Evolutionary conservation across 139 green algal genomes (phyloP).

Genomic region (Chlamydomonas sp.): DNA sequence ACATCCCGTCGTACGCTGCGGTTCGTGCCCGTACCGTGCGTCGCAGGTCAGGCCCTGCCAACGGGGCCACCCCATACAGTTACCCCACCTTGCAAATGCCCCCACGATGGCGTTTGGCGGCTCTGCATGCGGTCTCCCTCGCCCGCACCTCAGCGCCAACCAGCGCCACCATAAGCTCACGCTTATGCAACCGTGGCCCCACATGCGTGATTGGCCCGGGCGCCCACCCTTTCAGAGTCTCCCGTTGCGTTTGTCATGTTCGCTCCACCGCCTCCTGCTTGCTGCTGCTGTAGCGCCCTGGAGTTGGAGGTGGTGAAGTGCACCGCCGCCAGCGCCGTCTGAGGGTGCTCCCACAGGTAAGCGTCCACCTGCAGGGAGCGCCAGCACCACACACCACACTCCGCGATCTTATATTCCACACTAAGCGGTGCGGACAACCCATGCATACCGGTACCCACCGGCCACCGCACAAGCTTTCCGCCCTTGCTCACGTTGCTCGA

Average conservation of each 20-base stretch:
- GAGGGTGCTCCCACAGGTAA: constrained; percentile 42
- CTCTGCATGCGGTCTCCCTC: no score
- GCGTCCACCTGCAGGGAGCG: constrained; percentile 40
- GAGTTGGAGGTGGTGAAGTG: constrained; percentile 30
- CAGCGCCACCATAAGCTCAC: no score
- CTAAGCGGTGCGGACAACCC: neutral
- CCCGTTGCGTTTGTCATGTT: no score
- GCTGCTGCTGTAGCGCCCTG: neutral
- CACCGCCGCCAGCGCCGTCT: constrained; percentile 45
- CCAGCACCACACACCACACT: neutral
- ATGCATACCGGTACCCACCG: neutral
- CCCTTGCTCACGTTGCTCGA: neutral
- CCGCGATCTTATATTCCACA: neutral
- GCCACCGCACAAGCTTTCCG: neutral
- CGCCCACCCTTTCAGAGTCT: neutral
- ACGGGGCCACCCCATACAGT: no score
- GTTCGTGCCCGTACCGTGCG: no score
- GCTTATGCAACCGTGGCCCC: no score
- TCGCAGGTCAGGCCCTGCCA: no score
- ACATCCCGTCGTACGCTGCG: no score
- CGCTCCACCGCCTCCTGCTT: neutral
- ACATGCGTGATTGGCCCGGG: neutral
- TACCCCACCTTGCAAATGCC: no score
- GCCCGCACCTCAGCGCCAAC: no score
- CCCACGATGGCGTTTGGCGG: no score